Evolutionary conservation across 768 basidiomycete species (phyloP).

Genomic region (Tubosaeta sp.): DNA sequence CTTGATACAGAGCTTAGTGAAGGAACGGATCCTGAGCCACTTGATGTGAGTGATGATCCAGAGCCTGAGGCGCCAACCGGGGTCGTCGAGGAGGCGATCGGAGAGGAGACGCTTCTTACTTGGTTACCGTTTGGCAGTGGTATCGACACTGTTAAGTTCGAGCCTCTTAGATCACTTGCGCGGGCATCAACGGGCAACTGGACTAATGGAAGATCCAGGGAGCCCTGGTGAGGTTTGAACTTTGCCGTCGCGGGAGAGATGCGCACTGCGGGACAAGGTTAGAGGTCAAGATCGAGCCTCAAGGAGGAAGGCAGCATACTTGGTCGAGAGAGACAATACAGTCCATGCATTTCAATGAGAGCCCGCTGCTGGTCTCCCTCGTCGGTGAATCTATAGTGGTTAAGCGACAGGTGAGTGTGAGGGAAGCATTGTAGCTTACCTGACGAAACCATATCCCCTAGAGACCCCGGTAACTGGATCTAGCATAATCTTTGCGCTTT

Average conservation of each 20-base stretch:
- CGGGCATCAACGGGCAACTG: conserved; percentile 36
- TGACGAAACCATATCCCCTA: conserved; percentile 89
- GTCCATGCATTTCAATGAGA: conserved; percentile 86
- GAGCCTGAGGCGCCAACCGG: conserved; percentile 41
- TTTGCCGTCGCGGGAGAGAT: conserved; percentile 89
- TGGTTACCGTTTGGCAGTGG: conserved; percentile 44
- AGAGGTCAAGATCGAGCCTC: conserved; percentile 4
- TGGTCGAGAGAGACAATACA: conserved; percentile 84
- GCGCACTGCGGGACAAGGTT: conserved; percentile 59
- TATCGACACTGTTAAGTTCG: conserved; percentile 44
- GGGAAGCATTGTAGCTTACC: conserved; percentile 42
- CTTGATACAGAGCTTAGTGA: conserved; percentile 47
- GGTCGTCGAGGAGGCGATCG: conserved; percentile 47
- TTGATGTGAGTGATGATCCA: conserved; percentile 41
- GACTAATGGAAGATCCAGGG: conserved; percentile 44
- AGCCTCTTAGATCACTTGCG: conserved; percentile 30
- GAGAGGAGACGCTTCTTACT: conserved; percentile 65
- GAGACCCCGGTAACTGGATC: conserved; percentile 88
- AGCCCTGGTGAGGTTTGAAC: conserved; percentile 58
- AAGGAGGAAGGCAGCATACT: conserved; percentile 47
- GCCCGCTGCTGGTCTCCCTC: conserved; percentile 88
- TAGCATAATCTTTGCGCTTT: conserved; percentile 94
- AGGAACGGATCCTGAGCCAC: conserved; percentile 47
- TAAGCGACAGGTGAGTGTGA: conserved; percentile 6
- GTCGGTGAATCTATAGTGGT: conserved; percentile 67